These are phyloP conservation scores for Candida ovalis DNA, from an alignment of 805 yeast genomes.

Conservation along the genomic window DNA sequence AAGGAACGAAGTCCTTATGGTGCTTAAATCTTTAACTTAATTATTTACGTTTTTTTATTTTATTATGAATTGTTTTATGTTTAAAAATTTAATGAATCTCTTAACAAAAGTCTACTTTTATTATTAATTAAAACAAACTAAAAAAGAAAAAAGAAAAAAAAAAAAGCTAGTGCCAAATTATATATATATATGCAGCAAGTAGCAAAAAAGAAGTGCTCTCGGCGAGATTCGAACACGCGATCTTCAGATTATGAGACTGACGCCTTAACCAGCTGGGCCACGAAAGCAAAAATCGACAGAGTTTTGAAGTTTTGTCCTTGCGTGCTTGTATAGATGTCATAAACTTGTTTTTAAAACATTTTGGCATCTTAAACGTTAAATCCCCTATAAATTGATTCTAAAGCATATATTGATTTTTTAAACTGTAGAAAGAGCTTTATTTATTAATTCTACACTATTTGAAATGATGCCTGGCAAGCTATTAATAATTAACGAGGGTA, in stretches of 20 bases:
- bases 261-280: slow-evolving; percentile 40
- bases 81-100: not conserved
- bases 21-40: not conserved
- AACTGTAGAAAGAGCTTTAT: no score
- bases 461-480: no score
- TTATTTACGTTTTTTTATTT: not conserved
- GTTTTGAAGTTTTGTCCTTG: no score
- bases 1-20: not conserved
- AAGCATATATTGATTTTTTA: no score
- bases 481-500: no score
- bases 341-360: no score
- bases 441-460: no score
- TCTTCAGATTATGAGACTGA: slow-evolving; percentile 39
- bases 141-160: not conserved
- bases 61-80: not conserved
- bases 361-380: no score
- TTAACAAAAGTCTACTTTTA: not conserved
- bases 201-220: slow-evolving; percentile 27
- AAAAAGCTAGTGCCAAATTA: not conserved
- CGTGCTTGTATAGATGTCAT: no score
- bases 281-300: slow-evolving; percentile 23
- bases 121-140: not conserved
- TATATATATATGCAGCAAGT: not conserved
- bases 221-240: slow-evolving; percentile 40
- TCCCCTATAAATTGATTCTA: no score